Evolutionary conservation across 306 rosid species (phyloP).

Genomic region (Dryas octopetala): DNA sequence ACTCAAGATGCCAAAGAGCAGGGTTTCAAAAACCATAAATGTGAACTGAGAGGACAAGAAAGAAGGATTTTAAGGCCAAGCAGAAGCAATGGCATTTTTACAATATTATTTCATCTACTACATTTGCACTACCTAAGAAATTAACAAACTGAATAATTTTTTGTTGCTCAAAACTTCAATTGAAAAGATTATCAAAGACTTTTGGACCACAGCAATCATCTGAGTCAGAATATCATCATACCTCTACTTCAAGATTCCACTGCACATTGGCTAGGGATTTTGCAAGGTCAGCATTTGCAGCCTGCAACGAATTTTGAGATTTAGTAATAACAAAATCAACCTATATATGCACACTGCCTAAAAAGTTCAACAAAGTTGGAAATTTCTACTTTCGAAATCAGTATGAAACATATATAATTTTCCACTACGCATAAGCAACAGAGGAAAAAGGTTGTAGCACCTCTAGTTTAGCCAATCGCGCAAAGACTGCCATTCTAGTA

Average conservation of each 20-base stretch:
- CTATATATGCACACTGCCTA: constrained; percentile 24
- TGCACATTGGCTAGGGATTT: constrained; percentile 80
- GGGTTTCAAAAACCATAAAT: background rate
- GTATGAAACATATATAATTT: background rate
- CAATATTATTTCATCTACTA: background rate
- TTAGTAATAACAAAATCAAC: constrained; percentile 34
- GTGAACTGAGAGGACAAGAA: background rate
- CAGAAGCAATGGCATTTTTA: background rate
- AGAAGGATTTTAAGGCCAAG: background rate
- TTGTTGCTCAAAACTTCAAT: background rate
- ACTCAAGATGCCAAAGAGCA: background rate
- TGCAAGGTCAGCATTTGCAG: constrained; percentile 90
- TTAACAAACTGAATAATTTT: constrained; percentile 1
- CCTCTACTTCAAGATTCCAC: constrained; percentile 92
- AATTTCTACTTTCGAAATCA: background rate
- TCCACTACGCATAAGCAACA: background rate
- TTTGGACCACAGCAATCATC: constrained; percentile 14
- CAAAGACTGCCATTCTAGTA: constrained; percentile 89
- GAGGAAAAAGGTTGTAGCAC: constrained; percentile 37
- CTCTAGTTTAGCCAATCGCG: constrained; percentile 81
- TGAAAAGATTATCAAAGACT: background rate
- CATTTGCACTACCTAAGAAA: constrained; percentile 2
- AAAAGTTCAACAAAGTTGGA: constrained; percentile 20
- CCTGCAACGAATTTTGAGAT: constrained; percentile 62
- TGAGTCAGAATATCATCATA: constrained; percentile 44